Base-by-base conservation (phyloP, 2,329 filamentous ascomycete species). In the Paecilomyces sp. region DNA sequence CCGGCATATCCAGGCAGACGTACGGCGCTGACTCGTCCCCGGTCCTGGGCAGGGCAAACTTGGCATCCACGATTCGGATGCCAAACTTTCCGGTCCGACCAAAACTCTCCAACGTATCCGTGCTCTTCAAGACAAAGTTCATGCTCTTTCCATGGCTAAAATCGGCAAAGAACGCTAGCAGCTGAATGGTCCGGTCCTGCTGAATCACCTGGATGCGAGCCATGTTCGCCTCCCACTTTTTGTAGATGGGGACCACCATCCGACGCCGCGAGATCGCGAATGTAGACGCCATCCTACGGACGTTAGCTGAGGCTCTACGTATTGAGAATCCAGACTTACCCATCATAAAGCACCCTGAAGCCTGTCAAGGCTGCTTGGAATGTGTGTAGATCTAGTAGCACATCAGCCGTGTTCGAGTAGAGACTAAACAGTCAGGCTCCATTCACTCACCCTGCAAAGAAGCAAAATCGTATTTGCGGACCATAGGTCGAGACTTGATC, bases 161-260 rank as follows among this genome's bases (percentile, higher is more conserved):
- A 61, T 92, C 89, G 64, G 91, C 88, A 72, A 96, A 94, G 76
- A 96, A 97, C 2, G 88, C 91, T 24, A 95, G 77, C 31, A 97
- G 78, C 72, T 96, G 91, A 24, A 89, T 76, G 13, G 89, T 83
- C 68, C 86, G 89, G 63, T 92, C 89, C 64, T 88, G 87, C 64
- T 86, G 82, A 36, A 96, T 85, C 41, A 96, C 81, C 71, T 96
- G 92, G 7, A 96, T 80, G 36, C 92, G 86, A 8, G 90, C 90
- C 41, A 82, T 83, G n/a, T 82, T 85, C 2, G 92, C 90, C 70
- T 95, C 91, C 90, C 91, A 95, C 74, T 94, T 94, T 77, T 96
- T 96, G 78, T 95, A 90, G 65, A 96, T 93, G 0, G 91, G 91
- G 15, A 96, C 91, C 12, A 96, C 90, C 88, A 92, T 94, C 65